A percentile compares a stretch with the other conserved stretches of the same genome.
Conservation (phyloP, 2,329 filamentous ascomycete genomes). For the Aureobasidium sp. region DNA sequence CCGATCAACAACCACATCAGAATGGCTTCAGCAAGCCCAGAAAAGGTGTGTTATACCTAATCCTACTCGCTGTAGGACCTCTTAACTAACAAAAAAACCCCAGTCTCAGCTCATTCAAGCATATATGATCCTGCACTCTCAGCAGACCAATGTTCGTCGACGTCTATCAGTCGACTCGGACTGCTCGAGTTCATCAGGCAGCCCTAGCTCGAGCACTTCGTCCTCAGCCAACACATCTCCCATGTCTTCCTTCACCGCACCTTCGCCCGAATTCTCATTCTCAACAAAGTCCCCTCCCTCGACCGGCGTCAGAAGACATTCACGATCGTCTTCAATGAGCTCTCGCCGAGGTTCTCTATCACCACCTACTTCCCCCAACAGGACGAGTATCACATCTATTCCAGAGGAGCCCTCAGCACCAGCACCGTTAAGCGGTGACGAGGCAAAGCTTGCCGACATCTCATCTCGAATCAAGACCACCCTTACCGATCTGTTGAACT, state of each 20-base stretch:
- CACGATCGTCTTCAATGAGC: slow-evolving; percentile 3
- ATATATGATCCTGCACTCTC: slow-evolving; percentile 35
- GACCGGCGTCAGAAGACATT: slow-evolving; percentile 13
- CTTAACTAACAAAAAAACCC: not conserved
- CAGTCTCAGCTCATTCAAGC: slow-evolving; percentile 27
- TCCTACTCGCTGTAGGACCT: not conserved
- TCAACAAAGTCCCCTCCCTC: slow-evolving; percentile 13
- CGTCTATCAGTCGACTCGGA: slow-evolving; percentile 32
- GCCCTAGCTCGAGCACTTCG: not conserved
- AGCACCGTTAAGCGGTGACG: slow-evolving; percentile 33
- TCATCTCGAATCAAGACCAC: slow-evolving; percentile 49
- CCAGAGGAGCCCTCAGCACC: slow-evolving; percentile 17
- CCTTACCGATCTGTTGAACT: slow-evolving; percentile 49
- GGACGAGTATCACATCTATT: slow-evolving; percentile 17
- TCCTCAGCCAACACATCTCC: slow-evolving; percentile 16
- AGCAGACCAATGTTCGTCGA: slow-evolving; percentile 35
- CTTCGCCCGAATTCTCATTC: slow-evolving; percentile 20
- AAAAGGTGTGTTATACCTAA: not conserved
- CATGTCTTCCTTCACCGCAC: slow-evolving; percentile 15
- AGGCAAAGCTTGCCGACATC: slow-evolving; percentile 42
- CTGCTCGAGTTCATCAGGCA: not conserved
- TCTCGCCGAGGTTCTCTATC: slow-evolving; percentile 16
- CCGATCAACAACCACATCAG: not conserved
- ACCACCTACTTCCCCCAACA: slow-evolving; percentile 13
- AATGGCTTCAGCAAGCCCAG: not conserved